These are phyloP conservation scores for Epichloe festucae DNA, from an alignment of 2,329 filamentous ascomycete genomes.

Conservation along the genomic window DNA sequence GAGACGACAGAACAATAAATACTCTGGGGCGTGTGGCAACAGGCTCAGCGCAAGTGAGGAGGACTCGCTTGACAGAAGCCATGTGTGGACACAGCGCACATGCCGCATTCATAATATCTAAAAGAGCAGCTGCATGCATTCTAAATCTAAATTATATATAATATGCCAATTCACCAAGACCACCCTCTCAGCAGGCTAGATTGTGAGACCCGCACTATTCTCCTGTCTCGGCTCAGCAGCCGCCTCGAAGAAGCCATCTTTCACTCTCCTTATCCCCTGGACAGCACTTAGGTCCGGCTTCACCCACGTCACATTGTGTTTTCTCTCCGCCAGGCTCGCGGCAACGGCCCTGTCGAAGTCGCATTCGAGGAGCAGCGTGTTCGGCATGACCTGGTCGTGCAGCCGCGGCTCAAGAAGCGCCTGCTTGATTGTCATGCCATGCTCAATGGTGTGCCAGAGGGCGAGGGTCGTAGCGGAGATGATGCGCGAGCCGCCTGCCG, in stretches of 20 bases:
- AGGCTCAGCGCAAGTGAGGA: no score
- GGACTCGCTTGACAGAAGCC: no score
- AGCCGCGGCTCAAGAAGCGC: constrained; percentile 56
- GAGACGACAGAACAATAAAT: no score
- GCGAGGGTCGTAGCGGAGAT: constrained; percentile 68
- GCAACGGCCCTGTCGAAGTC: constrained; percentile 52
- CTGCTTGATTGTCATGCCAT: constrained; percentile 40
- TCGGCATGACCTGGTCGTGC: constrained; percentile 73
- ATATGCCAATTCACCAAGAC: no score
- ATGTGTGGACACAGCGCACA: no score
- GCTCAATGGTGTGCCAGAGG: constrained; percentile 59
- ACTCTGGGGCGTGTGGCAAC: no score
- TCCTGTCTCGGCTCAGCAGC: constrained; percentile 63
- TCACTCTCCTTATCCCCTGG: constrained; percentile 50
- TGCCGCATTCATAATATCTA: no score
- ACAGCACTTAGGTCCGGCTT: constrained; percentile 51
- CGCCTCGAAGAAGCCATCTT: constrained; percentile 62
- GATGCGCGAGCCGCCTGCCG: constrained; percentile 72
- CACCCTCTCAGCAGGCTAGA: constrained; percentile 14
- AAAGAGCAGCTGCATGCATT: no score
- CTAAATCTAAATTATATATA: no score
- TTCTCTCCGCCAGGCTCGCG: constrained; percentile 46
- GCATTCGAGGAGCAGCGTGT: constrained; percentile 54
- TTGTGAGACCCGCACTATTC: constrained; percentile 51
- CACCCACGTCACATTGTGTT: constrained; percentile 63